Percentiles rank a stretch among this genome's conserved stretches.
Evolutionary conservation across 2,329 filamentous ascomycete species (phyloP).

Genomic region (Colletotrichum aenigma): DNA sequence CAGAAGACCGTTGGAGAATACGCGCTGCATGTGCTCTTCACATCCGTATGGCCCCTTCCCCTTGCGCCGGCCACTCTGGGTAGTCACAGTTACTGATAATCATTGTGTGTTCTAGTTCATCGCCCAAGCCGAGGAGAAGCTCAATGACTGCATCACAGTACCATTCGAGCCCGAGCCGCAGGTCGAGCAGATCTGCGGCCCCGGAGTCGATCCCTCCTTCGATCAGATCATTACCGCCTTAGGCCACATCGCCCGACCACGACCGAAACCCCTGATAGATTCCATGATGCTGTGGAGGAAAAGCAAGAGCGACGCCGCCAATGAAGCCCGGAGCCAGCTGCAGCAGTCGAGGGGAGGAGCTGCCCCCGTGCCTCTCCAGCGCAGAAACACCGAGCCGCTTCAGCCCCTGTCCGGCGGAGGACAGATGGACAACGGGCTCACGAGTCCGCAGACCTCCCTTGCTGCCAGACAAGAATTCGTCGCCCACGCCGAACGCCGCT

Average conservation of each 20-base stretch:
- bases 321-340: conserved; percentile 65
- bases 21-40: conserved; percentile 94
- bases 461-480: conserved; percentile 71
- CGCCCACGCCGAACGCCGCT: conserved; percentile 82
- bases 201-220: conserved; percentile 84
- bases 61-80: background rate
- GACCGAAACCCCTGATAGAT: conserved; percentile 94
- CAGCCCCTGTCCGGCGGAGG: conserved; percentile 44
- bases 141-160: conserved; percentile 84
- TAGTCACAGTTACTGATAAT: conserved; percentile 31
- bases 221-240: conserved; percentile 93
- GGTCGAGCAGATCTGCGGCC: conserved; percentile 89
- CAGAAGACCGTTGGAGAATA: conserved; percentile 97
- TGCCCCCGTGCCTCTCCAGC: conserved; percentile 56
- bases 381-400: conserved; percentile 77
- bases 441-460: conserved; percentile 37
- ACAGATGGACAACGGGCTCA: conserved; percentile 30
- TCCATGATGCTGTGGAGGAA: conserved; percentile 99
- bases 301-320: conserved; percentile 88
- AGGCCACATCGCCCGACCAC: conserved; percentile 91
- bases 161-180: conserved; percentile 81
- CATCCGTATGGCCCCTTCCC: conserved; percentile 65
- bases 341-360: conserved; percentile 52
- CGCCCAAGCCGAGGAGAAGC: conserved; percentile 93
- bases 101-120: conserved; percentile 68